Evolutionary conservation across 1,284 basidiomycete species (phyloP).

Genomic region (Ustilago cynodontis): DNA sequence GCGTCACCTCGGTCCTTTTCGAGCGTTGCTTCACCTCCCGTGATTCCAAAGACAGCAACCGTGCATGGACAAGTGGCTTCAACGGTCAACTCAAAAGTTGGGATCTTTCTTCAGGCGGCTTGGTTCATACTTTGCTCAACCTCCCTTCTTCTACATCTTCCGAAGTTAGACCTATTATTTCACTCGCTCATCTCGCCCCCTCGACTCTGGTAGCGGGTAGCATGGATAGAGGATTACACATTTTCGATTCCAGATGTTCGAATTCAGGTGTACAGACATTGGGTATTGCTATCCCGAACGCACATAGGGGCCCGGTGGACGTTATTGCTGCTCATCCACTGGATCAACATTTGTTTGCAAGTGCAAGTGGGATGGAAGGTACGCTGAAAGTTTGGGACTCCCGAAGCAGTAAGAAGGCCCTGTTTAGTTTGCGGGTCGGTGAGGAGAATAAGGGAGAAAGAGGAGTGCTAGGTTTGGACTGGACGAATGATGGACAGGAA

Average conservation of each 20-base stretch:
- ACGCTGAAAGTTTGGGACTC: conserved; percentile 64
- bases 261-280: conserved; percentile 2
- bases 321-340: conserved; percentile 51
- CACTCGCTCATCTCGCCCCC: conserved; percentile 47
- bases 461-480: conserved; percentile 62
- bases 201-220: conserved; percentile 51
- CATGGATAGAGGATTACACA: conserved; percentile 59
- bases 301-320: conserved; percentile 57
- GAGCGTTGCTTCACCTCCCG: conserved; percentile 17
- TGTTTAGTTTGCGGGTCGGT: conserved; percentile 55
- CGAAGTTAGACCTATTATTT: conserved; percentile 42
- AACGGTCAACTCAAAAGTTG: conserved; percentile 63
- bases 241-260: conserved; percentile 61
- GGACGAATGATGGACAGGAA: conserved; percentile 58
- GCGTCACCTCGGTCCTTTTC: conserved; percentile 51
- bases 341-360: conserved; percentile 53
- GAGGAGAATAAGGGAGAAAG: conserved; percentile 1
- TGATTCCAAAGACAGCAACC: conserved; percentile 23
- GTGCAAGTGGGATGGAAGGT: conserved; percentile 51
- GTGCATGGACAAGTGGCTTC: conserved; percentile 59
- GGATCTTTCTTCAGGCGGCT: conserved; percentile 55
- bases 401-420: conserved; percentile 57
- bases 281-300: conserved; percentile 35
- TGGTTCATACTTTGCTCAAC: conserved; percentile 26
- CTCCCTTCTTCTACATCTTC: conserved; percentile 17